Evolutionary conservation across 208 protist genomes (phyloP), one percentile per base, ranked within the genome.

Genomic region (Trichomonas gallinae): DNA sequence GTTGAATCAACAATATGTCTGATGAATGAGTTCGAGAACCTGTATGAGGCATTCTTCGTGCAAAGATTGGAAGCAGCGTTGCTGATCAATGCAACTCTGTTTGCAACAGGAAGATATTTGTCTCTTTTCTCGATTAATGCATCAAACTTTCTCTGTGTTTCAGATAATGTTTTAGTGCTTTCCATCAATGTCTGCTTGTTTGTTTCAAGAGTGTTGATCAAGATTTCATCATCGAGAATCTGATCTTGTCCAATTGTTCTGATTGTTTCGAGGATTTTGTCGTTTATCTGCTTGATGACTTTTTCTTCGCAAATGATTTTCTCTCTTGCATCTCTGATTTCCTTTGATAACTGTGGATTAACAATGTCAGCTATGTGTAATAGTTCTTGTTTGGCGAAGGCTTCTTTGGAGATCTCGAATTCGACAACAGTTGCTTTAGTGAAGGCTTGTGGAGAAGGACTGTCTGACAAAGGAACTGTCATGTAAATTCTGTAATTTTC

Each of bases 51-150:
- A 72, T 72, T 72, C 21, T n/a, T 17, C 2, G 1, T 72, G 58
- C 26, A 72, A 17, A 72, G 26, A n/a, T 72, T 4, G 26, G 58
- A 72, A 72, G 58, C 58, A 31, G 58, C 58, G 26, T 72, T 72
- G 26, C 58, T 72, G 26, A 99, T 97, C 63, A 99, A 98, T n/a
- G 98, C 98, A 96, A 99, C 99, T 96, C 99, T 99, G 63, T 98
- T 98, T 10, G 99, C 99, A 10, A 99, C 98, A 0, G 98, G 98
- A 83, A 98, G 98, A 98, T 99, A 99, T 98, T 99, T 98, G 97
- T 99, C 98, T 96, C 99, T 98, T 10, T 98, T 98, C 42, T 98
- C 97, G 26, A 98, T 98, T 97, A 99, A 99, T 96, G 98, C 98
- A 97, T 98, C 98, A 97, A 99, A 98, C 51, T 98, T 99, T 96